A percentile compares a stretch with the other conserved stretches of the same genome.
These are phyloP conservation scores for Melampsora larici-populina DNA, from an alignment of 1,284 basidiomycete genomes.

Conservation along the genomic window DNA sequence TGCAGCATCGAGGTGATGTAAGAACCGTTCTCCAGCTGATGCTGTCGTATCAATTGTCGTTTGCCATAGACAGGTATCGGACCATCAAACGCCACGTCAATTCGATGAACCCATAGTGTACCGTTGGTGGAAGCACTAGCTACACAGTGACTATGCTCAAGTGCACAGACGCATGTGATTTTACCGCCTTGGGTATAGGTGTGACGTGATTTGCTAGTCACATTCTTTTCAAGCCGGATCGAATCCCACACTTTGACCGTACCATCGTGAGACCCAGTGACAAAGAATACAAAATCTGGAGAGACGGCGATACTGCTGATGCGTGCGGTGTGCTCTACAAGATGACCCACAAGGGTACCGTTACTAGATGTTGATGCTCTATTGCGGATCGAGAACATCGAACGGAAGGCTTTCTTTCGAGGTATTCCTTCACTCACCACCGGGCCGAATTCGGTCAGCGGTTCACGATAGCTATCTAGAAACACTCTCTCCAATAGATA, in stretches of 20 bases:
- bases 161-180: constrained; percentile 52
- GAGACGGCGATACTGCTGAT: constrained; percentile 80
- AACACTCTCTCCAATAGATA: constrained; percentile 79
- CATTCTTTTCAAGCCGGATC: constrained; percentile 71
- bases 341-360: constrained; percentile 74
- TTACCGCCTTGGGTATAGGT: constrained; percentile 54
- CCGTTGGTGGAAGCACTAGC: constrained; percentile 55
- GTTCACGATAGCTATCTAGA: constrained; percentile 73
- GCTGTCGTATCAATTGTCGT: constrained; percentile 53
- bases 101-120: constrained; percentile 54
- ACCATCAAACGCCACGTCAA: constrained; percentile 52
- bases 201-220: constrained; percentile 56
- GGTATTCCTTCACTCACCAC: constrained; percentile 57
- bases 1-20: constrained; percentile 54
- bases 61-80: constrained; percentile 55
- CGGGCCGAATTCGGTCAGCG: constrained; percentile 83
- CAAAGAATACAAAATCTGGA: constrained; percentile 91
- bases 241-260: constrained; percentile 81
- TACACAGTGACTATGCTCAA: constrained; percentile 55
- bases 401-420: constrained; percentile 58
- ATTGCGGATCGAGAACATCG: constrained; percentile 50
- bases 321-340: constrained; percentile 75
- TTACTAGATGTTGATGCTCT: constrained; percentile 57
- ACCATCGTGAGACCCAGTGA: constrained; percentile 79
- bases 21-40: constrained; percentile 52